Percentiles rank a stretch among this genome's conserved stretches.
Evolutionary conservation across 2,329 filamentous ascomycete species (phyloP).

Genomic region (Fulvia fulva): DNA sequence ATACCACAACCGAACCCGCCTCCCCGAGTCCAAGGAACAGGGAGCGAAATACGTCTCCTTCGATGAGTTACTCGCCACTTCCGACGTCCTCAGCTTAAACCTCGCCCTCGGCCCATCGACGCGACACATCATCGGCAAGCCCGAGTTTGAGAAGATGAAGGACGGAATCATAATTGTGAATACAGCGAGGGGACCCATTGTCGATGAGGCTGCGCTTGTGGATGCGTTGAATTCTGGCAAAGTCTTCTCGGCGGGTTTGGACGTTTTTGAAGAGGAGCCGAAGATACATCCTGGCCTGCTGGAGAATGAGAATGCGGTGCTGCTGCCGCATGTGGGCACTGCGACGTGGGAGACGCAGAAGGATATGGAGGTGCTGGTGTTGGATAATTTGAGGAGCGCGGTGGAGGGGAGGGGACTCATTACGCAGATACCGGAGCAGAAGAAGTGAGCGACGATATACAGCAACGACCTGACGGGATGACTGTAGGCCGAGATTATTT

Average conservation of each 20-base stretch:
- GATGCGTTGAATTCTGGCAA: slow-evolving; percentile 52
- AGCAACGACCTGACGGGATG: background rate
- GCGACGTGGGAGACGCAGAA: slow-evolving; percentile 58
- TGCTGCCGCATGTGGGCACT: slow-evolving; percentile 59
- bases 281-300: slow-evolving; percentile 51
- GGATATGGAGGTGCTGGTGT: slow-evolving; percentile 58
- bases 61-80: slow-evolving; percentile 50
- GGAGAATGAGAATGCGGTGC: slow-evolving; percentile 48
- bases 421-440: slow-evolving; percentile 61
- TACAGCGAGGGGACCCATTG: slow-evolving; percentile 54
- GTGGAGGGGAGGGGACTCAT: slow-evolving; percentile 55
- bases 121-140: slow-evolving; percentile 49
- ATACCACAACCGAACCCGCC: slow-evolving; percentile 53
- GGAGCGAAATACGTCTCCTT: slow-evolving; percentile 54
- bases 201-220: slow-evolving; percentile 55
- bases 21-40: slow-evolving; percentile 39
- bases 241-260: slow-evolving; percentile 52
- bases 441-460: slow-evolving; percentile 27
- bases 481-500: background rate
- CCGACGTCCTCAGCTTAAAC: slow-evolving; percentile 55
- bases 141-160: slow-evolving; percentile 53
- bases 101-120: slow-evolving; percentile 50
- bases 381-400: slow-evolving; percentile 55
- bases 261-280: slow-evolving; percentile 57
- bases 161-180: slow-evolving; percentile 56